These are phyloP conservation scores for Artemisia tridentata DNA, from an alignment of 129 eudicot species.

Conservation along the genomic window DNA sequence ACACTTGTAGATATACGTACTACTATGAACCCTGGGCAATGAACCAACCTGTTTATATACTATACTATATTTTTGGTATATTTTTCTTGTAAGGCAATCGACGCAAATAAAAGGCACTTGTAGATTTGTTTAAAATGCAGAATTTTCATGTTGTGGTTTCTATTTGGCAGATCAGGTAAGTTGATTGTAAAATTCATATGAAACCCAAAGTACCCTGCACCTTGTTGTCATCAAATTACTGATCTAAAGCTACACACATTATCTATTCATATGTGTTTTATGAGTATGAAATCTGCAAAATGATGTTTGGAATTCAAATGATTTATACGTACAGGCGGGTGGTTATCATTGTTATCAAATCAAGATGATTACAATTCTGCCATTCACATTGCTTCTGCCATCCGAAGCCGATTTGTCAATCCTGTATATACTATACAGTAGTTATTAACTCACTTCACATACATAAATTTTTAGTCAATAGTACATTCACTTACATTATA, in stretches of 20 bases:
- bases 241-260: constrained; percentile 57
- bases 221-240: constrained; percentile 66
- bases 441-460: neutral
- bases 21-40: too few species aligned
- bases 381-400: constrained; percentile 66
- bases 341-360: constrained; percentile 77
- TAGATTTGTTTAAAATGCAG: too few species aligned
- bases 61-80: too few species aligned
- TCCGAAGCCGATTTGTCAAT: constrained; percentile 66
- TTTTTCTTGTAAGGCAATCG: too few species aligned
- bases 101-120: too few species aligned
- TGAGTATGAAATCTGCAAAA: too few species aligned
- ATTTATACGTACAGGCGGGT: constrained; percentile 63
- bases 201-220: constrained; percentile 60
- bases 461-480: neutral
- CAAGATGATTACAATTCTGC: constrained; percentile 61
- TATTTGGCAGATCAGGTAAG: too few species aligned
- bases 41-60: too few species aligned
- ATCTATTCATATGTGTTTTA: too few species aligned
- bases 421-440: constrained; percentile 43
- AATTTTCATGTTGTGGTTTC: too few species aligned
- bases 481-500: neutral
- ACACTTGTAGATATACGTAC: too few species aligned
- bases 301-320: too few species aligned
- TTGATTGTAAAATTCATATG: neutral